phyloP scores from a whole-genome alignment of 768 basidiomycete genomes.

The Collybia nuda region DNA sequence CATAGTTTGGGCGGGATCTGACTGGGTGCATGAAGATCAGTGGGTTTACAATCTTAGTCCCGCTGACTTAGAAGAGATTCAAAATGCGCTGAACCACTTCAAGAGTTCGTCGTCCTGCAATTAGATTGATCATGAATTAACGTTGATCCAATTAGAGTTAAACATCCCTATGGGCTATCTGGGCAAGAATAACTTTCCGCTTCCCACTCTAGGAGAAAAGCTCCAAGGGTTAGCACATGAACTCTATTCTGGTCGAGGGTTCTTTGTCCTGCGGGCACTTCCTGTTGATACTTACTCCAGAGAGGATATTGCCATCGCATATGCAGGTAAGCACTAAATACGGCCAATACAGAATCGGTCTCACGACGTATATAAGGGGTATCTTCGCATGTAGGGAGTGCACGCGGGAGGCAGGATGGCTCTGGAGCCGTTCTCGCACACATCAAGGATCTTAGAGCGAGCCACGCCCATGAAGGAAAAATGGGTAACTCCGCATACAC shows the following conservation, averaged over 20 bases:
- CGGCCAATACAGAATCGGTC: slow-evolving; percentile 12
- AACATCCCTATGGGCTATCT: slow-evolving; percentile 33
- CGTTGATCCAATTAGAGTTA: slow-evolving; percentile 16
- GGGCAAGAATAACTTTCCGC: slow-evolving; percentile 38
- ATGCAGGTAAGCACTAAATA: slow-evolving; percentile 34
- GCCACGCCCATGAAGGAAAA: slow-evolving; percentile 38
- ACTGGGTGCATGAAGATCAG: slow-evolving; percentile 39
- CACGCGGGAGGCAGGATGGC: slow-evolving; percentile 42
- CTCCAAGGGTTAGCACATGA: slow-evolving; percentile 37
- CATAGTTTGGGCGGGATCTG: slow-evolving; percentile 45
- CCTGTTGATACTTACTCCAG: slow-evolving; percentile 41
- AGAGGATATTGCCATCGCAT: slow-evolving; percentile 38
- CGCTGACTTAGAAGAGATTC: slow-evolving; percentile 36
- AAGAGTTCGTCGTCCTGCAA: slow-evolving; percentile 24
- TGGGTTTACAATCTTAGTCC: slow-evolving; percentile 40
- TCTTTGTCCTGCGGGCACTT: slow-evolving; percentile 47
- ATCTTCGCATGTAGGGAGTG: slow-evolving; percentile 45
- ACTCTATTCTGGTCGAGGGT: slow-evolving; percentile 44
- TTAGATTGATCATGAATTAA: not conserved
- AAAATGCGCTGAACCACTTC: slow-evolving; percentile 37
- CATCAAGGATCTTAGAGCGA: slow-evolving; percentile 45
- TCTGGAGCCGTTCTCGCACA: slow-evolving; percentile 44
- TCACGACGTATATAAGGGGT: slow-evolving; percentile 28
- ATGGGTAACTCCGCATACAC: slow-evolving; percentile 45
- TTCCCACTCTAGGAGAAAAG: slow-evolving; percentile 35